These are phyloP conservation scores for Pilaira anomala DNA, from an alignment of 192 early-diverging fungal species.

Conservation along the genomic window DNA sequence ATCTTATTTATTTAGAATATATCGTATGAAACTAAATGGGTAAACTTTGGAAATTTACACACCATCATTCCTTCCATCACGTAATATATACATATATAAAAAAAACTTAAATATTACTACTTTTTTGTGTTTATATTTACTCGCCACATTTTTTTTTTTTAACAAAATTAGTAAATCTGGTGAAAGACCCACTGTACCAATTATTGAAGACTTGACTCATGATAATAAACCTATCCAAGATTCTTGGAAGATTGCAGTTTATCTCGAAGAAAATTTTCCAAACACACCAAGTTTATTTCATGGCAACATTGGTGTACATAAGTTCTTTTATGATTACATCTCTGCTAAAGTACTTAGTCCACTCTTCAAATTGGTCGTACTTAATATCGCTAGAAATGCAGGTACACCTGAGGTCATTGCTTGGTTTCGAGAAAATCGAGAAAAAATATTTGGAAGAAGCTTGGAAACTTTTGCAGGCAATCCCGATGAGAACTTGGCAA, in stretches of 20 bases:
- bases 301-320: slow-evolving; percentile 31
- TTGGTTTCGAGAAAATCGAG: slow-evolving; percentile 39
- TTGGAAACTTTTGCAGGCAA: slow-evolving; percentile 36
- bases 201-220: slow-evolving; percentile 30
- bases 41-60: slow-evolving; percentile 17
- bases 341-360: slow-evolving; percentile 26
- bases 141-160: no score
- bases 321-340: slow-evolving; percentile 43
- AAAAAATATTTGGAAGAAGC: slow-evolving; percentile 33
- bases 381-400: slow-evolving; percentile 29
- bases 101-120: no score
- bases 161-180: slow-evolving; percentile 12
- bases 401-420: slow-evolving; percentile 22
- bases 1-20: slow-evolving; percentile 17
- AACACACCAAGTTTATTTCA: slow-evolving; percentile 45
- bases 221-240: slow-evolving; percentile 40
- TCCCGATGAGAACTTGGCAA: slow-evolving; percentile 12
- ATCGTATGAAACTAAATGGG: slow-evolving; percentile 22
- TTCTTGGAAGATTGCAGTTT: slow-evolving; percentile 54
- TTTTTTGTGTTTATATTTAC: no score
- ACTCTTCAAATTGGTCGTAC: slow-evolving; percentile 31
- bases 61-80: slow-evolving; percentile 9
- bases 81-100: slow-evolving; percentile 13
- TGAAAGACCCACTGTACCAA: slow-evolving; percentile 40
- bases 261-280: slow-evolving; percentile 56